Percentiles rank a stretch among this genome's conserved stretches.
These are phyloP conservation scores for Psilocybe azurescens DNA, from an alignment of 768 basidiomycete species.

Conservation along the genomic window DNA sequence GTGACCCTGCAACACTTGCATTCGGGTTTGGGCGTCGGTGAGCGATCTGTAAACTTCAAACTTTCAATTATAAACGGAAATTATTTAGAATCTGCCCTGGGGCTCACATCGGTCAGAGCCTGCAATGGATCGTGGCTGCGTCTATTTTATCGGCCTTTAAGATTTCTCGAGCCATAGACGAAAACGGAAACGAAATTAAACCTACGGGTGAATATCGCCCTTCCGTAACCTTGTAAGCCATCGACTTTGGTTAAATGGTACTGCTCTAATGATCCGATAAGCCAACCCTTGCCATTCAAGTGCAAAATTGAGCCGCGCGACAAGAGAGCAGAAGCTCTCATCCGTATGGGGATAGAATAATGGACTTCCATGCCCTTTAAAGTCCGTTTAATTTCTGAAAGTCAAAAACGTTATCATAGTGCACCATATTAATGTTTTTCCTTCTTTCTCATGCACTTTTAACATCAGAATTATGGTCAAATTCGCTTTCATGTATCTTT, in stretches of 20 bases:
- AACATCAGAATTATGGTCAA: background rate
- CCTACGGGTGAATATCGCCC: constrained; percentile 22
- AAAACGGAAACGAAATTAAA: constrained; percentile 24
- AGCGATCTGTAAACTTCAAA: background rate
- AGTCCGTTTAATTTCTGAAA: background rate
- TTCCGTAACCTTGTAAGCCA: constrained; percentile 23
- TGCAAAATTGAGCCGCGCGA: constrained; percentile 2
- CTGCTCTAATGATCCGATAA: background rate
- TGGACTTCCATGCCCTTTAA: background rate
- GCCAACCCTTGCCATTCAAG: constrained; percentile 3
- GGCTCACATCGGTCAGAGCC: constrained; percentile 32
- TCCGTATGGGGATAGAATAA: background rate
- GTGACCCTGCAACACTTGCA: constrained; percentile 38
- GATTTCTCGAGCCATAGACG: constrained; percentile 32
- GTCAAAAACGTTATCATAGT: background rate
- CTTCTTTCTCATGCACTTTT: background rate
- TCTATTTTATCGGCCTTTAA: constrained; percentile 37
- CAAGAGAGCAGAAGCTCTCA: background rate
- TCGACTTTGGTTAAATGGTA: background rate
- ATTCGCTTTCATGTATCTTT: background rate
- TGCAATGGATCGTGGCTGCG: constrained; percentile 30
- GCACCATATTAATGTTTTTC: background rate
- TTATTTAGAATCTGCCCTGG: constrained; percentile 19
- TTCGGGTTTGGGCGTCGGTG: constrained; percentile 46
- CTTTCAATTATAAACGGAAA: background rate